These are phyloP conservation scores for Picochlorum sp. DNA, from an alignment of 139 green algal species.

Conservation along the genomic window DNA sequence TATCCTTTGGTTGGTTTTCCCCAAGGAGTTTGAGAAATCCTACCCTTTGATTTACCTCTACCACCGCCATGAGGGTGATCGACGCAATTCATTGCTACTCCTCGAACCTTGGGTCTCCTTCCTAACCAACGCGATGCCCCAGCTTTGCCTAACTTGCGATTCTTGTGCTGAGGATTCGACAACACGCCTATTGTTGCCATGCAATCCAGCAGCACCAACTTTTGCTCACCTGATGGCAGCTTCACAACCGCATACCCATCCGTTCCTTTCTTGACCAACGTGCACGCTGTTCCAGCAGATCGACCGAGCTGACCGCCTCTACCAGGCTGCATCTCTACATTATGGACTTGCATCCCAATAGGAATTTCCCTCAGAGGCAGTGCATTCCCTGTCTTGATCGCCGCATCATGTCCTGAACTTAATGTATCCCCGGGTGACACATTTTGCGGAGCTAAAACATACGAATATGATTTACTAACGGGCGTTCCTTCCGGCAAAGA, in stretches of 20 bases:
- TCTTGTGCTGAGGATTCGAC: constrained; percentile 76
- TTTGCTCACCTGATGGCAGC: constrained; percentile 79
- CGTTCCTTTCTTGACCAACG: constrained; percentile 48
- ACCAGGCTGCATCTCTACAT: constrained; percentile 77
- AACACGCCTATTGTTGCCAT: constrained; percentile 79
- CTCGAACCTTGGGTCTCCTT: constrained; percentile 52
- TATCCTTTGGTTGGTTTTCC: constrained; percentile 80
- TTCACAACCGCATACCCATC: constrained; percentile 63
- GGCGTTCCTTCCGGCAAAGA: background rate
- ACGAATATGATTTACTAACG: constrained; percentile 31
- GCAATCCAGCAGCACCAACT: constrained; percentile 60
- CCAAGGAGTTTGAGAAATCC: constrained; percentile 75
- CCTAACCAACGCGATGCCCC: constrained; percentile 56
- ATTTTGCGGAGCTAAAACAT: constrained; percentile 69
- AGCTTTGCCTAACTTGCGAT: constrained; percentile 75
- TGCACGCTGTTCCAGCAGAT: constrained; percentile 59
- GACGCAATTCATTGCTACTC: constrained; percentile 91
- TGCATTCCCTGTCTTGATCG: constrained; percentile 63
- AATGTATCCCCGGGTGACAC: constrained; percentile 57
- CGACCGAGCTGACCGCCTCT: constrained; percentile 66
- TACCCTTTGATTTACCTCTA: constrained; percentile 67
- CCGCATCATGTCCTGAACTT: constrained; percentile 29
- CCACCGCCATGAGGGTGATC: constrained; percentile 89
- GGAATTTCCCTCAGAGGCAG: constrained; percentile 62
- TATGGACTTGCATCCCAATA: constrained; percentile 63